Conservation (phyloP, 192 early-diverging fungal genomes). For the Ambispora gerdemannii region DNA sequence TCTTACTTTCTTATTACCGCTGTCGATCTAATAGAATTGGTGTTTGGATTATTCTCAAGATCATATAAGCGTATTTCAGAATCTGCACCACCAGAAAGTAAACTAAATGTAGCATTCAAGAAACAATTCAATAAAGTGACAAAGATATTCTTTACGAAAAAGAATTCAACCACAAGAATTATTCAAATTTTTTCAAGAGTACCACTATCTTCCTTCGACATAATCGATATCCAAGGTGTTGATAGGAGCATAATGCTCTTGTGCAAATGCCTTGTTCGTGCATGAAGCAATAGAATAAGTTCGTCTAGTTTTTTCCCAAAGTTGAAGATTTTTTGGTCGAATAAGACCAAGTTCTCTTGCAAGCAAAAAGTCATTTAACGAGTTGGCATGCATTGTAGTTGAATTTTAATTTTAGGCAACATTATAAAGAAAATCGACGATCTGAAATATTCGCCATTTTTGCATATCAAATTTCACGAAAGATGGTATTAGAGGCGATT, state of each 20-base stretch:
- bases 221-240: neutral
- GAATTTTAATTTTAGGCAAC: too few relatives aligned
- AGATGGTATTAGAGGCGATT: neutral
- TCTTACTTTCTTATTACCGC: constrained; percentile 38
- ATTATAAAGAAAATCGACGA: too few relatives aligned
- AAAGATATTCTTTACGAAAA: neutral
- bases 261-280: neutral
- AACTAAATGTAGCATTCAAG: constrained; percentile 34
- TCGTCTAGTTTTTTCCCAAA: neutral
- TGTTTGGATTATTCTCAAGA: constrained; percentile 42
- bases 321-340: neutral
- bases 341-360: neutral
- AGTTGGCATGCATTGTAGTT: too few relatives aligned
- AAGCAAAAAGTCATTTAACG: neutral
- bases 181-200: neutral
- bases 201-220: neutral
- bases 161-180: neutral
- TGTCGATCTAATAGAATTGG: constrained; percentile 33
- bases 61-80: constrained; percentile 60
- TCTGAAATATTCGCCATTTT: too few relatives aligned
- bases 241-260: neutral
- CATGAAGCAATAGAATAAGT: neutral
- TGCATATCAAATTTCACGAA: too few relatives aligned
- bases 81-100: constrained; percentile 63
- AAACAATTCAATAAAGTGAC: neutral